A percentile compares a stretch with the other conserved stretches of the same genome.
phyloP scores from a whole-genome alignment of 106 monocot genomes.

The Gastrodia elata region DNA sequence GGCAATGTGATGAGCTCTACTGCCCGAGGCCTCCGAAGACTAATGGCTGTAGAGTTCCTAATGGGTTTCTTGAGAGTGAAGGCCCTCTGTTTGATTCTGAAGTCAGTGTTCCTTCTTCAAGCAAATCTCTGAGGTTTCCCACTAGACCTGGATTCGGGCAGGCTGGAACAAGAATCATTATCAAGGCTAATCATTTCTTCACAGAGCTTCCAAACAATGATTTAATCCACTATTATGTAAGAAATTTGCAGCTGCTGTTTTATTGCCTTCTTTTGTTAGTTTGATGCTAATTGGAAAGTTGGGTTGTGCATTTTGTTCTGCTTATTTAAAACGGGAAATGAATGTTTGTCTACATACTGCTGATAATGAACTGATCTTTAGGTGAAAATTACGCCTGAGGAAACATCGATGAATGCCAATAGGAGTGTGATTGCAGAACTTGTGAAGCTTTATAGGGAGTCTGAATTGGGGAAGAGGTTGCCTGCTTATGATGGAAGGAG shows the following conservation, averaged over 20 bases:
- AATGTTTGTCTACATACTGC: background rate
- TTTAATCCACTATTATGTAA: constrained; percentile 45
- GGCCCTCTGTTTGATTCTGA: constrained; percentile 11
- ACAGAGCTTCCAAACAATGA: constrained; percentile 35
- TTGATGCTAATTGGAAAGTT: too few relatives aligned
- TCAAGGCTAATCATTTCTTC: constrained; percentile 49
- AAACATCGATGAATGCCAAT: constrained; percentile 19
- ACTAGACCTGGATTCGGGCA: constrained; percentile 34
- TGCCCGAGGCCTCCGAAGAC: background rate
- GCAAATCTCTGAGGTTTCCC: constrained; percentile 32
- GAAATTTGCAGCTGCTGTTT: background rate
- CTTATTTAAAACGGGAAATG: too few relatives aligned
- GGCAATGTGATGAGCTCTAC: constrained; percentile 4
- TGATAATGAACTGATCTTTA: background rate
- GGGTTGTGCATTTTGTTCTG: background rate
- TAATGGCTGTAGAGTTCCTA: background rate
- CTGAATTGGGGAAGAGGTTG: constrained; percentile 29
- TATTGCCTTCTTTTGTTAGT: background rate
- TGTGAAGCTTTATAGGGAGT: constrained; percentile 29
- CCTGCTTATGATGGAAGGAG: constrained; percentile 48
- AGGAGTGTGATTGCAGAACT: constrained; percentile 29
- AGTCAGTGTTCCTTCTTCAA: constrained; percentile 21
- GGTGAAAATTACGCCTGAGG: constrained; percentile 33
- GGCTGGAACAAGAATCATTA: constrained; percentile 26
- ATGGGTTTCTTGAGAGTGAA: background rate